These are phyloP conservation scores for Ophiostoma quercus DNA, from an alignment of 2,329 filamentous ascomycete genomes.

Conservation along the genomic window DNA sequence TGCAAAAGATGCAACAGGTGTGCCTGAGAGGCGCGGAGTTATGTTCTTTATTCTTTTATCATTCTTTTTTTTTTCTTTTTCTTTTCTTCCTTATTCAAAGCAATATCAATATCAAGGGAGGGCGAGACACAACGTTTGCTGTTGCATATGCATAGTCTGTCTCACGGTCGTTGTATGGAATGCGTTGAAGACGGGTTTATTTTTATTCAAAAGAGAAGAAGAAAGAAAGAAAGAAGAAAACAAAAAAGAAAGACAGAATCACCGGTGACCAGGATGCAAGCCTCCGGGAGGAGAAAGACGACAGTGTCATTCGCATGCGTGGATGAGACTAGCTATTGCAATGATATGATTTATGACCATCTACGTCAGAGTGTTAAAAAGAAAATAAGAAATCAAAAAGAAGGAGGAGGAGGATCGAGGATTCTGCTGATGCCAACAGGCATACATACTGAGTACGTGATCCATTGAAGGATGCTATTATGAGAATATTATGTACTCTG, in stretches of 20 bases:
- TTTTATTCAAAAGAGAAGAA: background rate
- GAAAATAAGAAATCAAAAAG: background rate
- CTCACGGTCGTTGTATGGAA: background rate
- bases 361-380: background rate
- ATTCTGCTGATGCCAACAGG: too few species aligned
- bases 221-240: background rate
- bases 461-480: too few species aligned
- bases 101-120: background rate
- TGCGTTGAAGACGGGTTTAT: constrained; percentile 2
- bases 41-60: background rate
- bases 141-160: constrained; percentile 9
- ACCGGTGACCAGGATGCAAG: background rate
- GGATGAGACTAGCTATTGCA: background rate
- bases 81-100: background rate
- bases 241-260: background rate
- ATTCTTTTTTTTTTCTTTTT: background rate
- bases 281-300: background rate
- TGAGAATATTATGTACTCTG: too few species aligned
- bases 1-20: background rate
- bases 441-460: too few species aligned
- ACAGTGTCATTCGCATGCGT: constrained; percentile 12
- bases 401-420: too few species aligned
- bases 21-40: background rate
- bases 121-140: constrained; percentile 7
- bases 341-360: constrained; percentile 8